A percentile compares a stretch with the other conserved stretches of the same genome.
Evolutionary conservation across 306 rosid genomes (phyloP).

Genomic region (Betula pendula): DNA sequence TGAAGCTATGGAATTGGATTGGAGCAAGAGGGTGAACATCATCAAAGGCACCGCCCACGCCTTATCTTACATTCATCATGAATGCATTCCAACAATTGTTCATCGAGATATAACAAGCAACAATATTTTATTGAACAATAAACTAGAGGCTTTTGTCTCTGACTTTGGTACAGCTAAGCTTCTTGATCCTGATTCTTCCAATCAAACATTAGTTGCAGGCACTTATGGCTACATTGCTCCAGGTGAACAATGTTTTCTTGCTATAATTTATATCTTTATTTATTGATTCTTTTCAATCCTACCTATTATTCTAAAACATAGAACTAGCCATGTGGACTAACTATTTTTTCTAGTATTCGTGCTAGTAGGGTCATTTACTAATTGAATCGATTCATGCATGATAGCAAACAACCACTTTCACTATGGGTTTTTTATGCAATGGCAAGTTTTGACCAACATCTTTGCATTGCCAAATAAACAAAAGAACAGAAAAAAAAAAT

Average conservation of each 20-base stretch:
- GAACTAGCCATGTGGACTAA: not conserved
- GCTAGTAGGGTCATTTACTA: not conserved
- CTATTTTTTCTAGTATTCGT: not conserved
- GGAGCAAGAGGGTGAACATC: conserved; percentile 19
- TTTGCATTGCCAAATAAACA: not conserved
- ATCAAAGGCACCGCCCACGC: conserved; percentile 19
- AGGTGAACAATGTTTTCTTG: conserved; percentile 5
- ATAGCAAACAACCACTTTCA: not conserved
- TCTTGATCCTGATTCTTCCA: conserved; percentile 20
- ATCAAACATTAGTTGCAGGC: conserved; percentile 7
- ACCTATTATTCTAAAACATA: not conserved
- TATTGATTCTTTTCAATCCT: too few relatives aligned
- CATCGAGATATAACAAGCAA: conserved; percentile 20
- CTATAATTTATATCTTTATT: not conserved
- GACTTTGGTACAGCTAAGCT: conserved; percentile 18
- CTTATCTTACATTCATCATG: conserved; percentile 27
- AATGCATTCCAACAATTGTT: conserved; percentile 11
- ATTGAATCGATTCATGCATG: not conserved
- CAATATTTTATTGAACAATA: conserved; percentile 16
- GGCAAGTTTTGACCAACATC: not conserved
- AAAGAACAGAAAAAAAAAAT: too few relatives aligned
- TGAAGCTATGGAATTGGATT: conserved; percentile 17
- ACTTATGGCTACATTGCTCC: conserved; percentile 22
- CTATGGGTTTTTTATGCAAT: not conserved
- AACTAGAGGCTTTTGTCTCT: conserved; percentile 3